These are phyloP conservation scores for Haplographium delicatum DNA, from an alignment of 495 filamentous ascomycete genomes.

Conservation along the genomic window DNA sequence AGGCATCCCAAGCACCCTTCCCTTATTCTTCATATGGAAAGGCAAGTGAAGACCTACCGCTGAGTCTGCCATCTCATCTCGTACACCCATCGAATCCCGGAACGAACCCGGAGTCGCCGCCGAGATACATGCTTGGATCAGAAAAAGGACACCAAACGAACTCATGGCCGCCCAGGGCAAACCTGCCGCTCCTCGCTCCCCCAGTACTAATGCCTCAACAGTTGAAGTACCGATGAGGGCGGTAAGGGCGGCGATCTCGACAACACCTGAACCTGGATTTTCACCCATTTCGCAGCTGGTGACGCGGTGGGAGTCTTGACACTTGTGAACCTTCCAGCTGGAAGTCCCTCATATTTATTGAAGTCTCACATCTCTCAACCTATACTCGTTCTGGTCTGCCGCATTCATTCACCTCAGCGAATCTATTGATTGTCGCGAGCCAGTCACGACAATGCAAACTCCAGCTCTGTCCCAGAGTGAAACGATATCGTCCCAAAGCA, in stretches of 20 bases:
- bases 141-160: conserved; percentile 15
- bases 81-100: neutral
- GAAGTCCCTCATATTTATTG: too few relatives aligned
- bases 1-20: neutral
- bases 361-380: too few relatives aligned
- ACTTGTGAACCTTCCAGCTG: too few relatives aligned
- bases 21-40: neutral
- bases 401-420: too few relatives aligned
- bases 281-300: too few relatives aligned
- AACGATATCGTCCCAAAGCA: too few relatives aligned
- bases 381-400: too few relatives aligned
- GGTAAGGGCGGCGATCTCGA: conserved; percentile 24
- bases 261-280: too few relatives aligned
- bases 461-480: too few relatives aligned
- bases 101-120: neutral
- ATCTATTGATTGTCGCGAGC: too few relatives aligned
- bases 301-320: too few relatives aligned
- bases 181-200: conserved; percentile 16
- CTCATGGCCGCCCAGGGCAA: conserved; percentile 20
- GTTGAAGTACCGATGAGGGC: conserved; percentile 20
- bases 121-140: conserved; percentile 2
- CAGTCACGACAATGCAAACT: too few relatives aligned
- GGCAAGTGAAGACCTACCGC: neutral
- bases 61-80: neutral
- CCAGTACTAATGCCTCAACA: conserved; percentile 18